Base-by-base conservation (phyloP, 345 rosid species). In the Combretum micranthum region DNA sequence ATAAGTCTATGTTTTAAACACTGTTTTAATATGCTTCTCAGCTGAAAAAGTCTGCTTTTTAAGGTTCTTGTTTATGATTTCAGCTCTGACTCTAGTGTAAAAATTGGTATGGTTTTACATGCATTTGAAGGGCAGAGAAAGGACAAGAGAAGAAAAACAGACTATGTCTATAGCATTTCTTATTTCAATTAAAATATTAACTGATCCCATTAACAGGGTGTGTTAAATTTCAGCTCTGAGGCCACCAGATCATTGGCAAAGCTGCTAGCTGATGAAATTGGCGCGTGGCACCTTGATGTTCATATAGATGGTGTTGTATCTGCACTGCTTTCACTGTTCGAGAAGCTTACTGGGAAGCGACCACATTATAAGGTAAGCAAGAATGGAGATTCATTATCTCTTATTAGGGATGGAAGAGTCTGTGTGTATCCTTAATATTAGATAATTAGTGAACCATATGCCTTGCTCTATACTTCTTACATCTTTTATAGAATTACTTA, bases 261-360 rank as follows among this genome's bases (percentile, higher is more conserved):
- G 85, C 65, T 67, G 54, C 80, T 93, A 50, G 86, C 97, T 44
- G 83, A 81, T 13, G 96, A 93, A 78, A 89, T 93, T 15, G 99
- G 99, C 47, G 75, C 99, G 2, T 83, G 92, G 96, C 99, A 85
- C 85, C 88, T 93, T 63, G 92, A 93, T 53, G 82, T 87, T 69
- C 63, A 70, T 69, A 85, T 93, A 69, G 97, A 93, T 61, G 77
- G 74, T 15, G 85, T 93, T 68, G 83, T 87, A 42, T 87, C 99
- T 69, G 82, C 97, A 0, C 69, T 93, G 42, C 59, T 93, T 42
- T 69, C 87, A 60, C 70, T 93, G 70, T 82, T 93, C 69, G 85
- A 83, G 73, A 85, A 87, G 3, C 82, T 89, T 59, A 85, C 95
- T 2, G 99, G 99, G 64, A 89, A 77, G 75, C 71, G 75, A 44